A percentile compares a stretch with the other conserved stretches of the same genome.
These are phyloP conservation scores for Ceratobasidium theobromae DNA, from an alignment of 1,284 basidiomycete species.

Conservation along the genomic window DNA sequence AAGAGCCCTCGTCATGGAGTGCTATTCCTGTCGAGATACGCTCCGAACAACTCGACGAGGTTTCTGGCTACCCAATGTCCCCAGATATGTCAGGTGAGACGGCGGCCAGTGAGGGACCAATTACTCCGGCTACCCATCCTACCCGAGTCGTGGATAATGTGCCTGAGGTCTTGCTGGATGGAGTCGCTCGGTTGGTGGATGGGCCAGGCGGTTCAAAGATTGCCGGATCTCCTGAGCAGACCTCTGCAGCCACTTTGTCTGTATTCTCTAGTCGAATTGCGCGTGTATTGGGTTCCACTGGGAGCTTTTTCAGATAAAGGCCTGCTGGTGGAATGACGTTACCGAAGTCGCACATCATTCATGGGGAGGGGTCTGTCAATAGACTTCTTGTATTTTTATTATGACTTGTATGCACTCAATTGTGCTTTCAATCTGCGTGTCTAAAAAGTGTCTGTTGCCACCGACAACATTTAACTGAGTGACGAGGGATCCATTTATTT, in stretches of 20 bases:
- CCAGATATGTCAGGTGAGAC: constrained; percentile 24
- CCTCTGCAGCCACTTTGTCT: not conserved
- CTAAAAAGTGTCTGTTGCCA: too few species aligned
- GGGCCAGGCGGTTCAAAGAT: not conserved
- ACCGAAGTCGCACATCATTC: constrained; percentile 22
- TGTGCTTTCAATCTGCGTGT: too few species aligned
- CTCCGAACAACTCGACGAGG: constrained; percentile 2
- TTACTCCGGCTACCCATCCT: constrained; percentile 21
- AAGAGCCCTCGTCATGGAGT: constrained; percentile 16
- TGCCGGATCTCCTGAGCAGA: not conserved
- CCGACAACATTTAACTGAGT: too few species aligned
- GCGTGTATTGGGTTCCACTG: constrained; percentile 17
- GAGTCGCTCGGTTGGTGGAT: not conserved
- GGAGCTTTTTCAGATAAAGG: constrained; percentile 13
- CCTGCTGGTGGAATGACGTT: not conserved
- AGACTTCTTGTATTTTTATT: constrained; percentile 11
- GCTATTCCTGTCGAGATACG: constrained; percentile 9
- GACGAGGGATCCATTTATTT: too few species aligned
- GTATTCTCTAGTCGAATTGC: constrained; percentile 9
- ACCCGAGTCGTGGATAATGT: constrained; percentile 19
- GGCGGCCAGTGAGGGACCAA: not conserved
- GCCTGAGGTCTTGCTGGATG: constrained; percentile 18
- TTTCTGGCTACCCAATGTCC: constrained; percentile 19
- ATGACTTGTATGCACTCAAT: not conserved
- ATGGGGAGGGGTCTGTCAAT: constrained; percentile 24